Evolutionary conservation across 2,329 filamentous ascomycete genomes (phyloP).

Genomic region (Cercospora sp.): DNA sequence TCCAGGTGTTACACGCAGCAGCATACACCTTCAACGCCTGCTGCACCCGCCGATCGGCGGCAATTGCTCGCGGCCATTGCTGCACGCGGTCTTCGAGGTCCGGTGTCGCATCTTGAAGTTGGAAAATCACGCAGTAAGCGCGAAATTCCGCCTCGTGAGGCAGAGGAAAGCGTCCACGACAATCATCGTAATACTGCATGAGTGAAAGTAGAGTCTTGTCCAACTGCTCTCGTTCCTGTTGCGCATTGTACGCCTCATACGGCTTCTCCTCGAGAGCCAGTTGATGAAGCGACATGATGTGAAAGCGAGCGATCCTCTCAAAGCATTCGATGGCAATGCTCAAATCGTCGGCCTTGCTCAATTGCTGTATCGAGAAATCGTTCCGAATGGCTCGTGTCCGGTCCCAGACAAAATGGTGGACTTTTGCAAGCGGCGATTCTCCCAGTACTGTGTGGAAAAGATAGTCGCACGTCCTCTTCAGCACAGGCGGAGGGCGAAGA

Average conservation of each 20-base stretch:
- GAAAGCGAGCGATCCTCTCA: constrained; percentile 64
- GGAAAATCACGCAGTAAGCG: constrained; percentile 61
- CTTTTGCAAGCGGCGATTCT: constrained; percentile 52
- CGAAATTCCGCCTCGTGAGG: constrained; percentile 64
- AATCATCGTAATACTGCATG: constrained; percentile 62
- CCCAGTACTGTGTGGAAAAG: constrained; percentile 52
- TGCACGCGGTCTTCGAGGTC: constrained; percentile 61
- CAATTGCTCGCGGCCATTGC: constrained; percentile 53
- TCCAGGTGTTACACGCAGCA: constrained; percentile 55
- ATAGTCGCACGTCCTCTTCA: constrained; percentile 48
- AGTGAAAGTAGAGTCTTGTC: constrained; percentile 63
- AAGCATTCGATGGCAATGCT: constrained; percentile 59
- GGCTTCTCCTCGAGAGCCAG: constrained; percentile 54
- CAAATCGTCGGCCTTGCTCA: constrained; percentile 58
- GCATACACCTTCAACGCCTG: constrained; percentile 59
- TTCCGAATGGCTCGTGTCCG: constrained; percentile 64
- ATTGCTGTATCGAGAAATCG: constrained; percentile 64
- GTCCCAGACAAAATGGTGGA: constrained; percentile 67
- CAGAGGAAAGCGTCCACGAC: constrained; percentile 50
- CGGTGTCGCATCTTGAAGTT: constrained; percentile 51
- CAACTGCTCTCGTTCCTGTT: constrained; percentile 65
- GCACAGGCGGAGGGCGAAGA: constrained; percentile 56
- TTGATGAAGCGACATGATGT: constrained; percentile 62
- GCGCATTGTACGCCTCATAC: constrained; percentile 53
- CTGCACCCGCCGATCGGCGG: constrained; percentile 55